These are phyloP conservation scores for Lactarius psammicola DNA, from an alignment of 768 basidiomycete genomes.

Conservation along the genomic window DNA sequence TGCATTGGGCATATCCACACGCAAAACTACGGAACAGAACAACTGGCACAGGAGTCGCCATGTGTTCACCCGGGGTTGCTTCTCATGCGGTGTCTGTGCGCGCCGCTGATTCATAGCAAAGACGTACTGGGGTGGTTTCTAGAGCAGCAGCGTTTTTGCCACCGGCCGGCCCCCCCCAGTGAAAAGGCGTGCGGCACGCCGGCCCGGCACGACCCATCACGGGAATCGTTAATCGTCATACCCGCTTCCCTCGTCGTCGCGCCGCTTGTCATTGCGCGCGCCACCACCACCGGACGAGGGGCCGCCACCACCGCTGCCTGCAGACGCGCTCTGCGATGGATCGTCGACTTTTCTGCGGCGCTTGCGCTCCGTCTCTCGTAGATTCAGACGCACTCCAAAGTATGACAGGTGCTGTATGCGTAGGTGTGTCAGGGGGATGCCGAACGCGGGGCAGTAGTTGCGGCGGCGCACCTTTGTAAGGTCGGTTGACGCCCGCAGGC, in stretches of 20 bases:
- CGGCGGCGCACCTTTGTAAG: constrained; percentile 53
- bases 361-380: constrained; percentile 57
- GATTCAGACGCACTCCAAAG: constrained; percentile 58
- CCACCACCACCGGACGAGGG: neutral
- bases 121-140: neutral
- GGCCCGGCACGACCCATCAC: too few species aligned
- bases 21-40: too few species aligned
- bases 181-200: too few species aligned
- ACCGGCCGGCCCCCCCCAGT: too few species aligned
- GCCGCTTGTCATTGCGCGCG: constrained; percentile 10
- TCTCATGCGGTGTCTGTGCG: neutral
- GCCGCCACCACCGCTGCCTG: neutral
- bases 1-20: too few species aligned
- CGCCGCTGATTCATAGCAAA: neutral
- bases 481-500: constrained; percentile 62
- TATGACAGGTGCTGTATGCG: constrained; percentile 47
- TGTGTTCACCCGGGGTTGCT: too few species aligned
- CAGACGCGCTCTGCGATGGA: constrained; percentile 19
- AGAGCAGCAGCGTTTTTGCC: too few species aligned
- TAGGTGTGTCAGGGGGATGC: neutral
- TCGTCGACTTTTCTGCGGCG: constrained; percentile 43
- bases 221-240: constrained; percentile 14
- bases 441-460: neutral
- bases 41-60: too few species aligned
- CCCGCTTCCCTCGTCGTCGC: constrained; percentile 14